Evolutionary conservation across 768 basidiomycete species (phyloP), one percentile per base, ranked within the genome.

Genomic region (Hericium rajendrae): DNA sequence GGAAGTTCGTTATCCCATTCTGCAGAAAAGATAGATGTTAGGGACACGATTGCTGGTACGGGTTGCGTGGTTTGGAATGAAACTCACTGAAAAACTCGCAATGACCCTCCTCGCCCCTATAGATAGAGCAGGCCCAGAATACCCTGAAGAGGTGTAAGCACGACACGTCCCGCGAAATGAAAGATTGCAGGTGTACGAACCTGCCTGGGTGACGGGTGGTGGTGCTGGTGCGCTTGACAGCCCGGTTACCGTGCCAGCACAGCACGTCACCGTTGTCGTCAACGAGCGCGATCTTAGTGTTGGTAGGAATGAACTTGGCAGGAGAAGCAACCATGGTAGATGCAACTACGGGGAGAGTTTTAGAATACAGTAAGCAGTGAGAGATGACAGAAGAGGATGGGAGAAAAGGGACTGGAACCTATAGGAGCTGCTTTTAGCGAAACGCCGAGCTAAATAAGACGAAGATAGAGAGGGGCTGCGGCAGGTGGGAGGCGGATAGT

Each of bases 1-100:
- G 43, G 60, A 11, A 48, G 52, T 13, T 72, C 66, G 18, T 73
- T 67, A 26, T 49, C 64, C 73, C 73, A 74, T 22, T 60, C 73
- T 74, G 57, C 39, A 37, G n/a, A 32, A 32, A 10, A 16, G 32
- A 9, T 13, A 10, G 22, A 20, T 40, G 8, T 18, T 54, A 20
- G 9, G 32, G 9, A 32, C 1, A 26, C 26, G 26, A 26, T 26
- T 26, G 26, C 26, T 26, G 26, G 32, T 32, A 8, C 2, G 26
- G 13, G 51, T 12, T 6, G 28, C 16, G 12, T 24, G 4, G 26
- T 28, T 2, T 11, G 3, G 38, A 20, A 20, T 8, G 39, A 39
- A 15, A 59, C 68, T 24, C 60, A 78, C 78, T 63, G 38, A 69
- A 79, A 57, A 76, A 80, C 0, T 51, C 39, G 58, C 75, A 75